Evolutionary conservation across 306 rosid species (phyloP).

Genomic region (Aeschynomene evenia): DNA sequence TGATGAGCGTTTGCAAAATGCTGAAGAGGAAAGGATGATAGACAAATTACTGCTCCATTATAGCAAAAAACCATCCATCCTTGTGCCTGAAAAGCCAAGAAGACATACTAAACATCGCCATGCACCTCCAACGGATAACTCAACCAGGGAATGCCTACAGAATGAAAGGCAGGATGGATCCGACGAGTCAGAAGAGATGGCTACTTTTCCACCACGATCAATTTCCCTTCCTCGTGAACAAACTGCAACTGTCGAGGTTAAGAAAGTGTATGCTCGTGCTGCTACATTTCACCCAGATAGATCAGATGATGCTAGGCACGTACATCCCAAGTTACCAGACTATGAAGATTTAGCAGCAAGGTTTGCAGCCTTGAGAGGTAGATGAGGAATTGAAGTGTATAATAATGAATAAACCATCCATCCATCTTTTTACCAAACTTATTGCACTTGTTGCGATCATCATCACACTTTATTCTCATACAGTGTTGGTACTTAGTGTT

Average conservation of each 20-base stretch:
- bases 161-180: slow-evolving; percentile 44
- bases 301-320: slow-evolving; percentile 60
- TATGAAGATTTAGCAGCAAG: slow-evolving; percentile 85
- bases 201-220: slow-evolving; percentile 53
- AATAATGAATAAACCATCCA: not conserved
- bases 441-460: slow-evolving; percentile 25
- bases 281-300: slow-evolving; percentile 73
- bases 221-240: slow-evolving; percentile 79
- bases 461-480: slow-evolving; percentile 12
- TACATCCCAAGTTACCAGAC: slow-evolving; percentile 92
- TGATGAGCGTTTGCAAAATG: slow-evolving; percentile 55
- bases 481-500: slow-evolving; percentile 16
- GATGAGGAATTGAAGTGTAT: slow-evolving; percentile 32
- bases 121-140: slow-evolving; percentile 34
- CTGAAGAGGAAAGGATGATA: slow-evolving; percentile 77
- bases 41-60: slow-evolving; percentile 82
- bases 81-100: slow-evolving; percentile 54
- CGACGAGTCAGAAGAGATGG: slow-evolving; percentile 38
- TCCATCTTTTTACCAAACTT: slow-evolving; percentile 20
- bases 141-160: slow-evolving; percentile 33
- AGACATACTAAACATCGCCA: slow-evolving; percentile 55
- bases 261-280: slow-evolving; percentile 72
- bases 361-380: slow-evolving; percentile 79
- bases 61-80: slow-evolving; percentile 65
- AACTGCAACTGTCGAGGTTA: slow-evolving; percentile 39